Evolutionary conservation across 2,329 filamentous ascomycete species (phyloP), one percentile per base, ranked within the genome.

Genomic region (Nannizziopsis barbatae): DNA sequence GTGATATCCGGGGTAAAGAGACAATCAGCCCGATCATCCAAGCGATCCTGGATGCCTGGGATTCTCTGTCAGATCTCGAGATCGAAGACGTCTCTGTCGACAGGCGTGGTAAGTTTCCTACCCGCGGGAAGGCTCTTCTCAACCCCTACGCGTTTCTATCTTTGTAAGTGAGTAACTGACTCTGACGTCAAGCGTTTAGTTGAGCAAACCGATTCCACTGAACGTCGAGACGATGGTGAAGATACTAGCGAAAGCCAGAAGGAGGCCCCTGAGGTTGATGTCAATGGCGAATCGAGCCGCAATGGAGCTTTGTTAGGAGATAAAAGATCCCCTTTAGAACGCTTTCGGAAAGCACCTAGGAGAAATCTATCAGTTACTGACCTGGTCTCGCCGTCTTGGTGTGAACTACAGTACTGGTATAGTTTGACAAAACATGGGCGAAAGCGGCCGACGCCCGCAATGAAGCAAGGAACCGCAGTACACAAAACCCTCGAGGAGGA

Each of bases 381-480:
- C 64, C 69, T 96, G 18, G 80, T 89, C 0, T 84, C 86, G 1
- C 89, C 89, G 1, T 83, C 89, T 6, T 98, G 92, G 92, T 98
- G 92, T 64, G 90, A 98, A 65, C 65, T 96, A 51, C 89, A 96
- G 63, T 93, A 95, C 59, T 88, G 81, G 73, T 95, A 93, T 67
- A 86, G 80, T 0, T 74, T 98, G 47, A 85, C 81, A 2, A 81
- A 79, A 47, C 79, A 83, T 60, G 92, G 90, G 0, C 78, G 77
- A 50, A 89, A 84, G 62, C 83, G 77, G 47, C 74, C 74, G 31
- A 96, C 89, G 0, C 66, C 76, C 1, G 87, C 86, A 0, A 98
- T 98, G 92, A 83, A 81, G 61, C 75, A 79, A 46, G 92, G 92
- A 0, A 82, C 79, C 33, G 79, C 75, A 33, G 78, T 96, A 9